phyloP scores from a whole-genome alignment of 2,329 filamentous ascomycete species.

The Fusarium sp. region DNA sequence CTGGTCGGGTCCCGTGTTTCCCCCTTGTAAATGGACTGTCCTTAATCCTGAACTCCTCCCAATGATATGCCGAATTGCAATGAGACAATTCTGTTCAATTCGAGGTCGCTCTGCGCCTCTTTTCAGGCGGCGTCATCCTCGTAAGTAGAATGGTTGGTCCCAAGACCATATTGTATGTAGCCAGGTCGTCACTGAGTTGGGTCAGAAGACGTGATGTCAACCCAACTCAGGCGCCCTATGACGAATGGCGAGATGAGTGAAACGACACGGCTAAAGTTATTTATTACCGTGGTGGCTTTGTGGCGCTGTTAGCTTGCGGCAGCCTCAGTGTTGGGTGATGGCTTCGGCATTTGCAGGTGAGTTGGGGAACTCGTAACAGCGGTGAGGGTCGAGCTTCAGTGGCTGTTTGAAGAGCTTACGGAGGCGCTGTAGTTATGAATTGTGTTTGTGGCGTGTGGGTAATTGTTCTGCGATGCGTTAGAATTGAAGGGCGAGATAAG shows the following conservation, averaged over 20 bases:
- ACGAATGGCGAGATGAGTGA: background rate
- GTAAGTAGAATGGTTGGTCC: background rate
- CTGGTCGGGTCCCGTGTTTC: slow-evolving; percentile 16
- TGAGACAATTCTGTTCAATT: background rate
- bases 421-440: background rate
- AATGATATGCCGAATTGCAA: background rate
- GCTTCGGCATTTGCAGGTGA: slow-evolving; percentile 12
- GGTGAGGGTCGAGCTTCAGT: background rate
- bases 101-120: background rate
- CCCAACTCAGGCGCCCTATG: slow-evolving; percentile 4
- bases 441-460: background rate
- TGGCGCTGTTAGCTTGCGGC: background rate
- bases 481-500: background rate
- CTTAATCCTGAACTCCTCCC: slow-evolving; percentile 19
- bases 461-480: background rate
- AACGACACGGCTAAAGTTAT: background rate
- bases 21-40: background rate
- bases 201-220: background rate
- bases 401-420: background rate
- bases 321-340: background rate
- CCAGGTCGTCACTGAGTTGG: background rate
- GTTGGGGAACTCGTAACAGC: background rate
- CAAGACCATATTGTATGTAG: background rate
- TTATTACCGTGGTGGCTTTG: background rate
- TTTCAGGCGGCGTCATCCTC: background rate